phyloP scores from a whole-genome alignment of 2,329 filamentous ascomycete species.

The Fusarium acutatum region DNA sequence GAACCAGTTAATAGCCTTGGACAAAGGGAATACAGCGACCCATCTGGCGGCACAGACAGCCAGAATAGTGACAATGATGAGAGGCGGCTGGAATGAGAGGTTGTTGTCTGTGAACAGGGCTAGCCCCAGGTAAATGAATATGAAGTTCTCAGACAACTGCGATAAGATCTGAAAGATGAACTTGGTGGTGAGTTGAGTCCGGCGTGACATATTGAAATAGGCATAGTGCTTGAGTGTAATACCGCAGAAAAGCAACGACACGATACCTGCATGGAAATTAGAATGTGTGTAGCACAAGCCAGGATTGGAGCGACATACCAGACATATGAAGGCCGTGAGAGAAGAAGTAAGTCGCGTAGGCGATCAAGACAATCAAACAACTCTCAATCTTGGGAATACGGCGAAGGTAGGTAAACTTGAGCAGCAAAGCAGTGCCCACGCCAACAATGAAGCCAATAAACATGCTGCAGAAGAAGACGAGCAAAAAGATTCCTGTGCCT shows the following conservation, averaged over 20 bases:
- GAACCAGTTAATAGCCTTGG: conserved; percentile 89
- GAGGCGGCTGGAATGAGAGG: conserved; percentile 89
- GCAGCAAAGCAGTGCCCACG: conserved; percentile 82
- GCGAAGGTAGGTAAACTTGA: conserved; percentile 95
- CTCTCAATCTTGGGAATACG: conserved; percentile 97
- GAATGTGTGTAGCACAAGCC: background rate
- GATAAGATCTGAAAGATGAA: conserved; percentile 96
- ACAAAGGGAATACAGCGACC: conserved; percentile 93
- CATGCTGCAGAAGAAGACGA: conserved; percentile 95
- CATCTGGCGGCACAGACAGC: conserved; percentile 94
- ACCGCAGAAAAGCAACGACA: conserved; percentile 95
- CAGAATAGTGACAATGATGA: conserved; percentile 91
- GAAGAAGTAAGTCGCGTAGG: conserved; percentile 97
- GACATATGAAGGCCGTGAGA: conserved; percentile 96
- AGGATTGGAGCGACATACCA: conserved; percentile 64
- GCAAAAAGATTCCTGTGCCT: conserved; percentile 91
- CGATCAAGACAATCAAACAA: conserved; percentile 90
- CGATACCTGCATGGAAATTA: conserved; percentile 74
- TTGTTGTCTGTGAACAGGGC: conserved; percentile 92
- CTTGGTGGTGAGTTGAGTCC: conserved; percentile 97
- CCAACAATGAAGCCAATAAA: conserved; percentile 89
- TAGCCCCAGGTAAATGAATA: conserved; percentile 97
- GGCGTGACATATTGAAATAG: conserved; percentile 99
- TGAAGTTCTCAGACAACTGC: conserved; percentile 98
- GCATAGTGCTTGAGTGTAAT: conserved; percentile 99